Evolutionary conservation across 1,284 basidiomycete species (phyloP).

Genomic region (Pyrrhoderma lamaoense): DNA sequence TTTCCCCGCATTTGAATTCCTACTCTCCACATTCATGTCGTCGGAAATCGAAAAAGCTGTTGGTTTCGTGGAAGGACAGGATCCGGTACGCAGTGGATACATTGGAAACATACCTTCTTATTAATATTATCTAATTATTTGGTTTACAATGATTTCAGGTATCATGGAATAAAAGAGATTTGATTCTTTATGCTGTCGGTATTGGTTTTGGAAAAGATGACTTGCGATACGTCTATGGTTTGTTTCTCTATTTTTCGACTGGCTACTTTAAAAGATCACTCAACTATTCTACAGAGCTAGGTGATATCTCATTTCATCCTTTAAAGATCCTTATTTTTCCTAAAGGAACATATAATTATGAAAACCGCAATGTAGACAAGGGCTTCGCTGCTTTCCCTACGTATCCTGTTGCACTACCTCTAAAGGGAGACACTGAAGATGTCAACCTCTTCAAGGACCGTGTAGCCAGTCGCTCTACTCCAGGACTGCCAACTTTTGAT

Average conservation of each 20-base stretch:
- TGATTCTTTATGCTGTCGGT: conserved; percentile 59
- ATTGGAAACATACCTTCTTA: not conserved
- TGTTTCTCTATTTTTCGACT: conserved; percentile 19
- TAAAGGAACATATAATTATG: not conserved
- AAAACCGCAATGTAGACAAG: conserved; percentile 31
- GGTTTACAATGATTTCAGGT: conserved; percentile 37
- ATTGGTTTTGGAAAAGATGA: conserved; percentile 67
- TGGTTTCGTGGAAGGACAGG: conserved; percentile 37
- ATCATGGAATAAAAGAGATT: conserved; percentile 63
- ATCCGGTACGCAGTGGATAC: conserved; percentile 32
- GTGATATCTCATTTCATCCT: conserved; percentile 18
- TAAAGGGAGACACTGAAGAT: conserved; percentile 60
- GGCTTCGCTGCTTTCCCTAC: conserved; percentile 48
- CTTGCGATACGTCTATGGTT: conserved; percentile 55
- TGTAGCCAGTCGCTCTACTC: conserved; percentile 36
- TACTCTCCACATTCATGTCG: conserved; percentile 13
- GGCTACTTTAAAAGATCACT: conserved; percentile 2
- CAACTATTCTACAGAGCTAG: conserved; percentile 22
- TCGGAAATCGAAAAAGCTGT: conserved; percentile 45
- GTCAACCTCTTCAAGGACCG: conserved; percentile 57
- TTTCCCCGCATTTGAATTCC: not conserved
- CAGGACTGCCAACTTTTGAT: conserved; percentile 60
- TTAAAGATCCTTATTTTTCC: too few relatives aligned
- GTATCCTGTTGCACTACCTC: conserved; percentile 42
- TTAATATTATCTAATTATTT: not conserved